These are phyloP conservation scores for Cyberlindnera sargentensis DNA, from an alignment of 805 yeast genomes.

Conservation along the genomic window DNA sequence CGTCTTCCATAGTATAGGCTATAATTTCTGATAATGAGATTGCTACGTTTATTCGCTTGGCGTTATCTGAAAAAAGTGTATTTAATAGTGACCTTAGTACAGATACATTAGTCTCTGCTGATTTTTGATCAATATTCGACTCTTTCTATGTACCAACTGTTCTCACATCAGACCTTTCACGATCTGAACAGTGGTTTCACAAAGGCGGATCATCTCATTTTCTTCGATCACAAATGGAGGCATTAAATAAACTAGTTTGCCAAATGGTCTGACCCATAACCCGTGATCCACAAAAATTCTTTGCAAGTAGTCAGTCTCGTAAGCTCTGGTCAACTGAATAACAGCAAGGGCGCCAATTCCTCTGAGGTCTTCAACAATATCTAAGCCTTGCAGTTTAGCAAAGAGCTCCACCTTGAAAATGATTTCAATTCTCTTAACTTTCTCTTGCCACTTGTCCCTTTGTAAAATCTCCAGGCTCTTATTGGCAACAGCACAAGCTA, in stretches of 20 bases:
- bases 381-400: neutral
- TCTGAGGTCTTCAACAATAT: conserved; percentile 1
- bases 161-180: neutral
- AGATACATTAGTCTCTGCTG: no score
- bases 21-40: no score
- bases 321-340: neutral
- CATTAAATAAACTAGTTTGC: conserved; percentile 1
- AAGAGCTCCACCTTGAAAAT: conserved; percentile 1
- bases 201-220: neutral
- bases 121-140: no score
- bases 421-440: neutral
- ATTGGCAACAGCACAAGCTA: conserved; percentile 3
- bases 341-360: conserved; percentile 3
- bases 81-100: no score
- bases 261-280: conserved; percentile 2
- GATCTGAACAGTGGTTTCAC: neutral
- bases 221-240: conserved; percentile 2
- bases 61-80: no score
- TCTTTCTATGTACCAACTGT: no score
- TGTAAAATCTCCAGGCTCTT: conserved; percentile 1
- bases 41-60: no score
- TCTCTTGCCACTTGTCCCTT: neutral
- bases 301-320: conserved; percentile 1
- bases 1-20: no score
- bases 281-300: conserved; percentile 1